Base-by-base conservation (phyloP, 177 flowering plant species). In the Vitis hybrid region DNA sequence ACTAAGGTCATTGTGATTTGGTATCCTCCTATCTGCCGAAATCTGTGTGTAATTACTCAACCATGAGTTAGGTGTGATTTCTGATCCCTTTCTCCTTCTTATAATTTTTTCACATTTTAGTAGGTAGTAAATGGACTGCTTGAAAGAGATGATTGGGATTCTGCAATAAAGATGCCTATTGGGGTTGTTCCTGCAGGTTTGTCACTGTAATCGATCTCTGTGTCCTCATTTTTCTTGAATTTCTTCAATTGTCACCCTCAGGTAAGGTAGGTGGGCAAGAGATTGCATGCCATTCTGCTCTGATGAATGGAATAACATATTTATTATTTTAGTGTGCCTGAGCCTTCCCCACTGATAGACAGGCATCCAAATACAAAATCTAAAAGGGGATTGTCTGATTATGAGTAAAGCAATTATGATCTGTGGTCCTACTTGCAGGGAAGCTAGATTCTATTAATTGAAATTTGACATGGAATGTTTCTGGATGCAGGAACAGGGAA, bases 111-210 rank as follows among this genome's bases (percentile, higher is more conserved):
- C 67, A 56, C 69, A 67, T 69, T 87, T 80, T 91, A 86, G 92
- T 91, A 95, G 99, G 99, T 93, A 62, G 84, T 95, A 66, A 95
- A 93, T 88, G 99, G 99, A 75, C 68, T 93, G 72, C 96, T 95
- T 62, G 81, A 83, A 66, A 83, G 98, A 79, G 88, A 82, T 19
- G 99, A 95, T 69, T 93, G 99, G 99, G 82, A 73, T 18, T 64
- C 82, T 74, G 99, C 98, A 70, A 90, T 91, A 63, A 87, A 83
- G 80, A 88, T 82, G 74, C 99, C 99, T 69, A 73, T 95, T 74
- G 99, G 98, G 61, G 70, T 91, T 68, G 77, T 95, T 76, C 97
- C 96, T 71, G 99, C 91, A 80, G 99, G 99, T 93, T 74, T 65
- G 67, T 65, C 14, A 46, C 54, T 74, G 11, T 59, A 40, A 40